Evolutionary conservation across 257 asterid species (phyloP).

Genomic region (Perilla frutescens): DNA sequence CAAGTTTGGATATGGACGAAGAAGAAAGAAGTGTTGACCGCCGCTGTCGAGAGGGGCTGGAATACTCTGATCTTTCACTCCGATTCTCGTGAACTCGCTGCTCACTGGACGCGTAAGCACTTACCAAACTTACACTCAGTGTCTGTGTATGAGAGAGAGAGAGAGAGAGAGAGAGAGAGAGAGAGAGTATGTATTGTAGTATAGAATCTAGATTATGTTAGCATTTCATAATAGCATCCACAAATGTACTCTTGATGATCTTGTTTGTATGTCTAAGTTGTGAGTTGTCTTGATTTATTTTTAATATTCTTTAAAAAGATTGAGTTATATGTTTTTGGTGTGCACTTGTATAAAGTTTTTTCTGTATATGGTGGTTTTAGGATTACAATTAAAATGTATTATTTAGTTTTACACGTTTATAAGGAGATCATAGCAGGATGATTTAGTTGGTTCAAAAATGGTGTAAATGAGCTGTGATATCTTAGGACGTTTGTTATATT

Average conservation of each 20-base stretch:
- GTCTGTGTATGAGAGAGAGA: neutral
- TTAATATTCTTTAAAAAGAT: neutral
- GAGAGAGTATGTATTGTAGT: neutral
- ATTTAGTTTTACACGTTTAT: neutral
- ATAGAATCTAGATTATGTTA: conserved; percentile 15
- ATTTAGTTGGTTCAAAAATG: neutral
- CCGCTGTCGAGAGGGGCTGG: conserved; percentile 95
- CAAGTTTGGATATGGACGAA: conserved; percentile 88
- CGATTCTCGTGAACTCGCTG: conserved; percentile 61
- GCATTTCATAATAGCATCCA: neutral
- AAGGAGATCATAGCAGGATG: neutral
- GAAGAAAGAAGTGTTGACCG: conserved; percentile 84
- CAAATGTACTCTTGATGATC: neutral
- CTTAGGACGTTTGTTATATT: neutral
- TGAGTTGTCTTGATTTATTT: neutral
- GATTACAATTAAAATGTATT: neutral
- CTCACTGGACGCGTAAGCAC: conserved; percentile 76
- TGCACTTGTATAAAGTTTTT: neutral
- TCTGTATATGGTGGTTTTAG: too few species aligned
- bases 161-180: too few species aligned
- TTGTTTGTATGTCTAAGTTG: neutral
- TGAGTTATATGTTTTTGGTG: neutral
- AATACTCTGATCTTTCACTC: conserved; percentile 65
- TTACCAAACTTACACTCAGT: neutral
- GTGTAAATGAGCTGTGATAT: neutral